A percentile compares a stretch with the other conserved stretches of the same genome.
These are phyloP conservation scores for Berberis vulgaris DNA, from an alignment of 164 flowering plant species.

Conservation along the genomic window DNA sequence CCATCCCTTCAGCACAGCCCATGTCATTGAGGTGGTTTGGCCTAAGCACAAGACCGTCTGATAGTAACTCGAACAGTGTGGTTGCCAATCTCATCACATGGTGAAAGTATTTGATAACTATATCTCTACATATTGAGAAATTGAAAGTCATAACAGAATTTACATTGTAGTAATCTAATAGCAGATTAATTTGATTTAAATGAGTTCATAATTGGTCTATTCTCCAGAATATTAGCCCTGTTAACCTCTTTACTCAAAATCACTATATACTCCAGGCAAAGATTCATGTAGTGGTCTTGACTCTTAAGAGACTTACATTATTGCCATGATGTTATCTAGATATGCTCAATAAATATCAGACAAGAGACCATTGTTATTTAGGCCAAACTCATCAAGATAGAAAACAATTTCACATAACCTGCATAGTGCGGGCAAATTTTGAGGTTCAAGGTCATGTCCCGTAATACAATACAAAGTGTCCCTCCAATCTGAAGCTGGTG, in stretches of 20 bases:
- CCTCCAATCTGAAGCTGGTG: slow-evolving; percentile 14
- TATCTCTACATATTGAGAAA: slow-evolving; percentile 14
- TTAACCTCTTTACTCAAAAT: no score
- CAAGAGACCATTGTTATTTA: no score
- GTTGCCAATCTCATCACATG: slow-evolving; percentile 17
- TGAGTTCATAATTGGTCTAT: background rate
- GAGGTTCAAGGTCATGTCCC: slow-evolving; percentile 13
- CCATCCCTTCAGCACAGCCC: slow-evolving; percentile 15
- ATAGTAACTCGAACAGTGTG: slow-evolving; percentile 19
- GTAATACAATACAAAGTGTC: slow-evolving; percentile 4
- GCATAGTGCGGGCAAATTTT: slow-evolving; percentile 4
- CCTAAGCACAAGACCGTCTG: slow-evolving; percentile 29
- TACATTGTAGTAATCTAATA: background rate
- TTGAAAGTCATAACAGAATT: background rate
- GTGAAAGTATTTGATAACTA: slow-evolving; percentile 17
- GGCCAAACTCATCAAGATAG: background rate
- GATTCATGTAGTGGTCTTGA: no score
- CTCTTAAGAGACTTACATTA: no score
- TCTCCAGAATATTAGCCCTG: no score
- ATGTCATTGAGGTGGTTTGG: slow-evolving; percentile 14
- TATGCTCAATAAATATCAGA: no score
- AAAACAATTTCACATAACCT: slow-evolving; percentile 2
- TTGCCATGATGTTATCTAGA: no score
- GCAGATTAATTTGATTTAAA: background rate
- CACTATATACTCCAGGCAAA: no score